phyloP scores from a whole-genome alignment of 1,284 basidiomycete species.

The Exobasidium rhododendri region DNA sequence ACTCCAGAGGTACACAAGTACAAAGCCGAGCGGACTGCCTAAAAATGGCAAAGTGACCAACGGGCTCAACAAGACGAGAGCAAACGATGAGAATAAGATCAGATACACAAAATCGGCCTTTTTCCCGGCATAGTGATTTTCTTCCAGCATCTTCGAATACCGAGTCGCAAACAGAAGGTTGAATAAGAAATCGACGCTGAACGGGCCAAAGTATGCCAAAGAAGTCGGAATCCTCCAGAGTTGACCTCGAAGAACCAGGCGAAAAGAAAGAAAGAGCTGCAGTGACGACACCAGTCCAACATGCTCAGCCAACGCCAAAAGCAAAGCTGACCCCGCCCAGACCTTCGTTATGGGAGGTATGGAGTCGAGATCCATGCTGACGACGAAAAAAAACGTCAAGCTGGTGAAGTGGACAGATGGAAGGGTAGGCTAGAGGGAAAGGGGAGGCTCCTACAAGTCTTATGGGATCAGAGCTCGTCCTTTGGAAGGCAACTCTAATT shows the following conservation, averaged over 20 bases:
- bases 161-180: conserved; percentile 98
- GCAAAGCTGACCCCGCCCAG: conserved; percentile 37
- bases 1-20: conserved; percentile 95
- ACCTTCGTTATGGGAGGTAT: conserved; percentile 46
- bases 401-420: no score
- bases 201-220: conserved; percentile 91
- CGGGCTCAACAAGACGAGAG: conserved; percentile 56
- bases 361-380: conserved; percentile 43
- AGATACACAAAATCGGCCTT: conserved; percentile 89
- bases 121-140: conserved; percentile 85
- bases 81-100: conserved; percentile 71
- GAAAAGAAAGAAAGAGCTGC: conserved; percentile 47
- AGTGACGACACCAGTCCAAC: conserved; percentile 37
- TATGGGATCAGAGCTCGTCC: no score
- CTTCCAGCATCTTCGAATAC: conserved; percentile 91
- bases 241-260: conserved; percentile 58
- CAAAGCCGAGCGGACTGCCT: conserved; percentile 52
- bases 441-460: no score
- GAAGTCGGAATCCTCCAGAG: conserved; percentile 84
- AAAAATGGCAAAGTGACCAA: conserved; percentile 55
- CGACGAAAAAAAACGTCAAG: no score
- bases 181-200: conserved; percentile 91
- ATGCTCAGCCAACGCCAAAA: conserved; percentile 37
- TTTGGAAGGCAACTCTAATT: no score
- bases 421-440: no score